Conservation (phyloP, 805 yeast species). For the Allodekkera sacchari region DNA sequence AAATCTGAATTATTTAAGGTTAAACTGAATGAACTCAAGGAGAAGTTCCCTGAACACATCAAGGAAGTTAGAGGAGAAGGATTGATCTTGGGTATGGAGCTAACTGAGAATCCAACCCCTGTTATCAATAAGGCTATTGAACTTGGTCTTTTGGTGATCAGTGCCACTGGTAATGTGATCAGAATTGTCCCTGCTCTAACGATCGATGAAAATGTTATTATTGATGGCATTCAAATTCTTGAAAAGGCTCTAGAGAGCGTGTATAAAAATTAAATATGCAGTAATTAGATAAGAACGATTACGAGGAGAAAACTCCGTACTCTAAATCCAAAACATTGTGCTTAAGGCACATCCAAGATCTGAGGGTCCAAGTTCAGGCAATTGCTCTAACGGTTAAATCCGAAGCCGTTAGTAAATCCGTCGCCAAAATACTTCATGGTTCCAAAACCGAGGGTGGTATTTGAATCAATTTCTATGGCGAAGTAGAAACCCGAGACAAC, state of each 20-base stretch:
- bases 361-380: too few species aligned
- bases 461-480: slow-evolving; percentile 35
- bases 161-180: slow-evolving; percentile 87
- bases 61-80: slow-evolving; percentile 82
- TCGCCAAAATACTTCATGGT: too few species aligned
- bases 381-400: too few species aligned
- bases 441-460: too few species aligned
- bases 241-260: slow-evolving; percentile 42
- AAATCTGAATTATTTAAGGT: slow-evolving; percentile 51
- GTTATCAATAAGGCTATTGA: slow-evolving; percentile 68
- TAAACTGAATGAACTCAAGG: slow-evolving; percentile 41
- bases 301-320: neutral
- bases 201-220: slow-evolving; percentile 60
- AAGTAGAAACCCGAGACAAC: slow-evolving; percentile 77
- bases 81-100: slow-evolving; percentile 75
- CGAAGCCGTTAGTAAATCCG: too few species aligned
- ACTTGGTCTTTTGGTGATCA: slow-evolving; percentile 73
- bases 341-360: too few species aligned
- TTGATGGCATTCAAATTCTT: slow-evolving; percentile 65
- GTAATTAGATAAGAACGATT: neutral
- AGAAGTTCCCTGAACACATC: slow-evolving; percentile 52
- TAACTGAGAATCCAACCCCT: slow-evolving; percentile 51
- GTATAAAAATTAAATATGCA: slow-evolving; percentile 6
- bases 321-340: too few species aligned
- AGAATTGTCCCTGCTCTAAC: slow-evolving; percentile 91